phyloP scores from a whole-genome alignment of 208 protist species.

The Trypanosoma boissoni region DNA sequence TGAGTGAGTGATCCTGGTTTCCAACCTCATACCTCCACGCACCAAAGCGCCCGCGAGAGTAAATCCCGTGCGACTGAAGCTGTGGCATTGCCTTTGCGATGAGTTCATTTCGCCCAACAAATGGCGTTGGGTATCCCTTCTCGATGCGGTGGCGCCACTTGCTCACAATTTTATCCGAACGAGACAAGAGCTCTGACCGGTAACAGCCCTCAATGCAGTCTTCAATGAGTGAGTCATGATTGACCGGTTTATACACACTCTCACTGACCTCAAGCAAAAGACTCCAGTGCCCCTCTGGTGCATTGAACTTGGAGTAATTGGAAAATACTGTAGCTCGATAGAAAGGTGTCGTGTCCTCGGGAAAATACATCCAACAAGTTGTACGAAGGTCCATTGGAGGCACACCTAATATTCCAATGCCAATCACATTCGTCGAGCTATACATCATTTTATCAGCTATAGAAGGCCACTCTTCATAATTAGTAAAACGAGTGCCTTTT shows the following conservation, averaged over 20 bases:
- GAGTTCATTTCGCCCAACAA: constrained; percentile 53
- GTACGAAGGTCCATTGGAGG: constrained; percentile 43
- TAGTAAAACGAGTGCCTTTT: constrained; percentile 5
- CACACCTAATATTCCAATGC: constrained; percentile 56
- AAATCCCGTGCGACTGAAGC: constrained; percentile 44
- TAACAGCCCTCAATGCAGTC: constrained; percentile 47
- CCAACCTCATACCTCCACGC: constrained; percentile 73
- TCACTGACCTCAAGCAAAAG: constrained; percentile 72
- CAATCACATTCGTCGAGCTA: constrained; percentile 66
- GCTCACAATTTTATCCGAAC: constrained; percentile 48
- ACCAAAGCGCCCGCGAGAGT: constrained; percentile 63
- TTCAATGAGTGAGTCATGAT: constrained; percentile 35
- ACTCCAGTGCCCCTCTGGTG: constrained; percentile 60
- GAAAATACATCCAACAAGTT: constrained; percentile 80
- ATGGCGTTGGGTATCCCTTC: constrained; percentile 75
- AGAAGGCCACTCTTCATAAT: constrained; percentile 23
- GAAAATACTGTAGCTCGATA: constrained; percentile 80
- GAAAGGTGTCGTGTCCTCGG: constrained; percentile 58
- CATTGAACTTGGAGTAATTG: constrained; percentile 61
- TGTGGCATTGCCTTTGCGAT: constrained; percentile 35
- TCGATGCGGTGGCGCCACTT: constrained; percentile 45
- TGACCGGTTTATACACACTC: constrained; percentile 27
- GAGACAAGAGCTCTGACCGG: constrained; percentile 31
- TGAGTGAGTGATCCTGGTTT: constrained; percentile 67
- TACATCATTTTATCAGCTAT: constrained; percentile 40